Evolutionary conservation across 2,329 filamentous ascomycete species (phyloP).

Genomic region (Magnaporthiopsis incrustans): DNA sequence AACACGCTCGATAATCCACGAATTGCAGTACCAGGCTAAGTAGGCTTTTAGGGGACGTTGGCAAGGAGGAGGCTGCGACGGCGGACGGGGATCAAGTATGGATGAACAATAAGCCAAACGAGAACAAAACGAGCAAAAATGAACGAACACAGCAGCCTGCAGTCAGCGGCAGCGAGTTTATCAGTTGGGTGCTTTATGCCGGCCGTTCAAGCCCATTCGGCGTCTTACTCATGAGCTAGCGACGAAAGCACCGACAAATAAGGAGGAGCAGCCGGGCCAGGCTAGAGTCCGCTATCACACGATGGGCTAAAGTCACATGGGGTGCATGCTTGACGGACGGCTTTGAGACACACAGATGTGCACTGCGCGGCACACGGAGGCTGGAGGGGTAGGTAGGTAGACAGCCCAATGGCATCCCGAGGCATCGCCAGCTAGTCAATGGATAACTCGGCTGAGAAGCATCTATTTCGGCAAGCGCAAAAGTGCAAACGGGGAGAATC

Average conservation of each 20-base stretch:
- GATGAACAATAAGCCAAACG: not conserved
- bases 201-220: not conserved
- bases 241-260: not conserved
- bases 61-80: not conserved
- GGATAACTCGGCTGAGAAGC: not conserved
- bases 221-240: not conserved
- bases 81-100: not conserved
- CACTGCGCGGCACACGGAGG: not conserved
- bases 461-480: not conserved
- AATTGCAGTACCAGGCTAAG: not conserved
- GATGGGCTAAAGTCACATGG: not conserved
- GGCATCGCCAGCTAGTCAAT: not conserved
- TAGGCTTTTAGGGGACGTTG: too few relatives aligned
- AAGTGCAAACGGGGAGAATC: not conserved
- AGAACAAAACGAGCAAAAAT: not conserved
- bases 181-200: not conserved
- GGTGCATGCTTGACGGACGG: not conserved
- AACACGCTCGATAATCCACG: not conserved
- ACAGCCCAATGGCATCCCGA: not conserved
- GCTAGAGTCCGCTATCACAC: not conserved
- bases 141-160: not conserved
- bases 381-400: too few relatives aligned
- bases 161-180: not conserved
- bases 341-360: not conserved
- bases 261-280: not conserved